A percentile compares a stretch with the other conserved stretches of the same genome.
phyloP scores from a whole-genome alignment of 371 early-diverging fungal species.

The Rhizopus microsporus region DNA sequence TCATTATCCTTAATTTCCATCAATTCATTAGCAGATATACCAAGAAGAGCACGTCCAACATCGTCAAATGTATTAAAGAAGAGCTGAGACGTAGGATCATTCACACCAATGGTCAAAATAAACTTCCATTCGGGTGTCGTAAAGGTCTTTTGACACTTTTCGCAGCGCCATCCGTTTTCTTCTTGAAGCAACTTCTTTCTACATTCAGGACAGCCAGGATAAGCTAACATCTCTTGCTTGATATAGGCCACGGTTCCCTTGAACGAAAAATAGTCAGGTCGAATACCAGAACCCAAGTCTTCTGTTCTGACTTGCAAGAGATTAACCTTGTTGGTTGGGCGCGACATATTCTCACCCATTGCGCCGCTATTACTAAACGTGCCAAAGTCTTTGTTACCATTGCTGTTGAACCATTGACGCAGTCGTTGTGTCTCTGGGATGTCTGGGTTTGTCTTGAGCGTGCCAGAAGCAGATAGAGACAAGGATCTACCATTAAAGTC shows the following conservation, averaged over 20 bases:
- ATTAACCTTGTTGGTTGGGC: conserved; percentile 42
- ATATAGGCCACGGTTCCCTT: conserved; percentile 70
- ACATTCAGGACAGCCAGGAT: conserved; percentile 93
- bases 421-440: conserved; percentile 79
- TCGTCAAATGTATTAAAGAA: conserved; percentile 93
- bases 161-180: conserved; percentile 84
- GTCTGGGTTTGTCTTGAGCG: conserved; percentile 78
- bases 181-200: conserved; percentile 82
- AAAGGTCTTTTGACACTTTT: conserved; percentile 79
- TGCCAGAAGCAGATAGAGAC: conserved; percentile 55
- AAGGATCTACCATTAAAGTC: conserved; percentile 87
- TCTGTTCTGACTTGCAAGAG: conserved; percentile 71
- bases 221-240: conserved; percentile 65
- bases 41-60: conserved; percentile 66
- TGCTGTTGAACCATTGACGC: conserved; percentile 80
- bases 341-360: not conserved
- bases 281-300: conserved; percentile 56
- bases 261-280: conserved; percentile 72
- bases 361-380: conserved; percentile 17
- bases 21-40: conserved; percentile 73
- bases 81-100: conserved; percentile 80
- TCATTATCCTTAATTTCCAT: conserved; percentile 51
- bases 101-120: conserved; percentile 68
- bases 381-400: not conserved
- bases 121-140: conserved; percentile 81